A percentile compares a stretch with the other conserved stretches of the same genome.
Conservation (phyloP, 2,329 filamentous ascomycete genomes). For the Alternaria novae-zelandiae region DNA sequence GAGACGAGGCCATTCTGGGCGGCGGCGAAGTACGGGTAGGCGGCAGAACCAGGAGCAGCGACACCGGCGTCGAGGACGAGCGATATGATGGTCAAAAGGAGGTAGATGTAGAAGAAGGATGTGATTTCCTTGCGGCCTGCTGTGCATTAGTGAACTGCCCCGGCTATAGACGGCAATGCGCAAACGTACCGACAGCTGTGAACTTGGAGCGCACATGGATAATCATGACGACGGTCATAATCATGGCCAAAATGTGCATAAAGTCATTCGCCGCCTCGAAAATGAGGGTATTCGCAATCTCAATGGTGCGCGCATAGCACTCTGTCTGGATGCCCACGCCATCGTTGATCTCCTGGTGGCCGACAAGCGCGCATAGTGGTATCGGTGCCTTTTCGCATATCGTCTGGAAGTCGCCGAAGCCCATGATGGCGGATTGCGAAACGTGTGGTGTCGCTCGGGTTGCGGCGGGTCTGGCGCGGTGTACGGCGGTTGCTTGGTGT, state of each 20-base stretch:
- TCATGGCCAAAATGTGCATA: conserved; percentile 87
- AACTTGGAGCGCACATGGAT: conserved; percentile 97
- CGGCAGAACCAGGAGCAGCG: conserved; percentile 77
- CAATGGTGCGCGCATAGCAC: conserved; percentile 94
- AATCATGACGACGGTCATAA: conserved; percentile 97
- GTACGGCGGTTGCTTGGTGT: conserved; percentile 14
- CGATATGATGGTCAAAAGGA: conserved; percentile 86
- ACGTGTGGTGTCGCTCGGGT: conserved; percentile 8
- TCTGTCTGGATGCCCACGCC: conserved; percentile 81
- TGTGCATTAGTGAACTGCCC: conserved; percentile 56
- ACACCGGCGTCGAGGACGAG: conserved; percentile 93
- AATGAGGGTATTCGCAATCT: conserved; percentile 97
- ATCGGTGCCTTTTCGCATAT: conserved; percentile 87
- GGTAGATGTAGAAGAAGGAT: conserved; percentile 96
- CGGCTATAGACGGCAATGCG: conserved; percentile 43
- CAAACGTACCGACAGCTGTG: conserved; percentile 84
- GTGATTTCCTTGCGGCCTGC: conserved; percentile 73
- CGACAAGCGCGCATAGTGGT: conserved; percentile 86
- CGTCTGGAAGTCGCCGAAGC: conserved; percentile 87
- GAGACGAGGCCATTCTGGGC: conserved; percentile 85
- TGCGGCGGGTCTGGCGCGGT: conserved; percentile 6
- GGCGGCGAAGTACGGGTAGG: conserved; percentile 91
- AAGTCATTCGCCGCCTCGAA: conserved; percentile 91
- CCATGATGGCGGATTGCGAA: conserved; percentile 59
- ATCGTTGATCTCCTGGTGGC: conserved; percentile 71